Base-by-base conservation (phyloP, 2,329 filamentous ascomycete genomes). In the Capronia epimyces region DNA sequence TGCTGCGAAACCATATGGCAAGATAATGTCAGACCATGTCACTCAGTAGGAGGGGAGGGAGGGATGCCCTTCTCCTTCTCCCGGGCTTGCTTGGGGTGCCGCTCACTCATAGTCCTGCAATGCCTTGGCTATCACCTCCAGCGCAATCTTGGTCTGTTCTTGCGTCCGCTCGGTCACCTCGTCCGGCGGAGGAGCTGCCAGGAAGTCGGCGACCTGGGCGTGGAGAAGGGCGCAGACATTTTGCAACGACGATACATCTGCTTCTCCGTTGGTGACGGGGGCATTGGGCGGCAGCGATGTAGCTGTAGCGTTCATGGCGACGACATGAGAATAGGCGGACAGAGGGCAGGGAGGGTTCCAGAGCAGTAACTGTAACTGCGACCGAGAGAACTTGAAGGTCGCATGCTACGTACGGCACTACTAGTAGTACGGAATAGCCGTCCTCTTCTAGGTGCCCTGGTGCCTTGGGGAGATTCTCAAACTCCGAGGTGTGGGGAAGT, bases 101-200 rank as follows among this genome's bases (percentile, higher is more conserved):
- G 69, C 80, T 52, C 71, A 93, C 83, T 78, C 78, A 68, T 95
- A 97, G 64, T 77, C 78, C 56, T 80, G 70, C 64, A 96, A 73
- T 12, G 90, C 87, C 62, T 88, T 79, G 54, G 81, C 78, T 51
- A 96, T 82, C 18, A 95, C 82, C 18, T 70, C 76, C 63, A 95
- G 75, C 20, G 89, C 84, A 46, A 80, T 74, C 54, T 81, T 79
- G 40, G 87, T 86, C 73, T 93, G 89, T 50, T 73, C 70, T 70
- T 96, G 90, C 22, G 89, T 81, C 49, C 74, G 75, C 60, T 71
- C 74, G 51, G 90, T 69, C 37, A 69, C 68, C 47, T 79, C 71
- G 16, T 78, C 76, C 2, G 75, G 72, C 52, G 80, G 73, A 25
- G 79, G 68, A 57, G 82, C 75, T 41, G 73, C 73, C 49, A 94